Evolutionary conservation across 352 stramenopile species (phyloP), one percentile per base, ranked within the genome.

Genomic region (Pythium periplocum): DNA sequence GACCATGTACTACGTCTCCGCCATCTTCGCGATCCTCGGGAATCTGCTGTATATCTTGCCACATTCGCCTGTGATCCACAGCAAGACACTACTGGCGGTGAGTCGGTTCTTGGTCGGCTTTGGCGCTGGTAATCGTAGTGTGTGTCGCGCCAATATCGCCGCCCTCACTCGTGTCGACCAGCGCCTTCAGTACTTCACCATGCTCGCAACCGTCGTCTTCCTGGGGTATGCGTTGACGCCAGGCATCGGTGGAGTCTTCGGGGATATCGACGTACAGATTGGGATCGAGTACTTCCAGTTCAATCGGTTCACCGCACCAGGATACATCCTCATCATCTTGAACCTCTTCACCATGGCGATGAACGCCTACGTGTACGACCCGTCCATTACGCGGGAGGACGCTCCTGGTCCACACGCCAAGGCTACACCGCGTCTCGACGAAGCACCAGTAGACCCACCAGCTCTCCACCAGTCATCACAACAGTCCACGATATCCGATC

Each of bases 101-200:
- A 89, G 78, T 60, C 72, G 81, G 0, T 87, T 88, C 36, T 34
- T 89, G 3, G 68, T 87, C 44, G 81, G 81, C 4, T 83, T 91
- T 57, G 74, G 80, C 6, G 76, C 74, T 10, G 81, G 81, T 0
- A 91, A 89, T 43, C 74, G 79, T 26, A 87, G 75, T 41, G 78
- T 89, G 1, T 91, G 78, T 54, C 68, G 80, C 41, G 74, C 80
- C 2, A 86, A 91, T 43, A 70, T 91, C 6, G 80, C 80, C 0
- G 69, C 76, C 45, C 62, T 87, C 45, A 91, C 80, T 2, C 48
- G 55, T 1, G 62, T 86, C n/a, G 55, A 87, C 40, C 71, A 87
- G 35, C 57, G 80, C 5, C 52, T 86, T 17, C 60, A 77, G 61
- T 91, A 73, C 53, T 76, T 89, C 39, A 89, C 76, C 1, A 40